Percentiles rank a stretch among this genome's conserved stretches.
phyloP scores from a whole-genome alignment of 2,329 filamentous ascomycete genomes.

The Zasmidium angulare region DNA sequence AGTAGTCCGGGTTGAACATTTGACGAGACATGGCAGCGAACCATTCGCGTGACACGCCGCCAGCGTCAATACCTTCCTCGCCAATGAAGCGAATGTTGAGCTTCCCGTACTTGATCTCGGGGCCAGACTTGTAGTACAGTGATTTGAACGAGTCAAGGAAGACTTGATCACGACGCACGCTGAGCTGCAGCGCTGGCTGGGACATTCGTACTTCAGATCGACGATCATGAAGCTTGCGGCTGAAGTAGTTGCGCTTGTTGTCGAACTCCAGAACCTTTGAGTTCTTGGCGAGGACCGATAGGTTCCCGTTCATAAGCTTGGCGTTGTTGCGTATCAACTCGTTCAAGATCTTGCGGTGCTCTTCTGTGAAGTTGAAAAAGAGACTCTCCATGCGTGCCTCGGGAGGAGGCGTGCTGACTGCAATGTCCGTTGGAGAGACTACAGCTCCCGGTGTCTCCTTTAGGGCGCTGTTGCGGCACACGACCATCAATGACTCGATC shows the following conservation, averaged over 20 bases:
- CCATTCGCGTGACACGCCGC: conserved; percentile 97
- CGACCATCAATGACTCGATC: conserved; percentile 97
- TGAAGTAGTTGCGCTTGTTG: conserved; percentile 99
- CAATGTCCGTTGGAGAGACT: conserved; percentile 23
- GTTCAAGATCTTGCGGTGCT: conserved; percentile 95
- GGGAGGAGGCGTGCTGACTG: conserved; percentile 70
- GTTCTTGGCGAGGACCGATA: conserved; percentile 94
- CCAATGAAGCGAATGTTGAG: conserved; percentile 96
- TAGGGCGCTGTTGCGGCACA: conserved; percentile 94
- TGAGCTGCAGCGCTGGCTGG: conserved; percentile 77
- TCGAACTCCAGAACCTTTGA: conserved; percentile 98
- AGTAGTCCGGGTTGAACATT: conserved; percentile 99
- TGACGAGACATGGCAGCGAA: conserved; percentile 96
- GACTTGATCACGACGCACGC: conserved; percentile 88
- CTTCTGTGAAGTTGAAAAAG: conserved; percentile 97
- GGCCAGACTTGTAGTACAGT: conserved; percentile 93
- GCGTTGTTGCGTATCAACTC: conserved; percentile 96
- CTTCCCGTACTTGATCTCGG: conserved; percentile 99
- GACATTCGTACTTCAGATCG: conserved; percentile 68
- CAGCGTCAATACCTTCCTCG: conserved; percentile 96
- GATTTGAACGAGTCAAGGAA: conserved; percentile 98
- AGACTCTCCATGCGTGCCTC: conserved; percentile 81
- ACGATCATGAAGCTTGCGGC: conserved; percentile 80
- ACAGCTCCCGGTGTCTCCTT: conserved; percentile 64
- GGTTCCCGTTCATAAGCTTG: conserved; percentile 97